Evolutionary conservation across 768 basidiomycete species (phyloP).

Genomic region (Tulasnella calospora): DNA sequence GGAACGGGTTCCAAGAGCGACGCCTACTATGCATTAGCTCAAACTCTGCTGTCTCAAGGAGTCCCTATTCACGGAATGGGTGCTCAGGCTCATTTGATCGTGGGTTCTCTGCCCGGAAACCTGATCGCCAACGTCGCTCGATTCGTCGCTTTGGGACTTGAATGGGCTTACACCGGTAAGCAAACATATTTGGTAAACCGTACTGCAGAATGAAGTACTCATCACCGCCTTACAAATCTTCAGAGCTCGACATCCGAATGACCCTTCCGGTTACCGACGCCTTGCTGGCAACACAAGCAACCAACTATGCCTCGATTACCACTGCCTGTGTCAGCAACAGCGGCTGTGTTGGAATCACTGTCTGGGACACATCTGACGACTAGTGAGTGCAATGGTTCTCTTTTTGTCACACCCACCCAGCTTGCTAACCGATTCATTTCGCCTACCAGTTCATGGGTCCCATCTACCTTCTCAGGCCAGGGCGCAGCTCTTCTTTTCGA

Average conservation of each 20-base stretch:
- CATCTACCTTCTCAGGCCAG: slow-evolving; percentile 36
- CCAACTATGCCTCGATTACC: slow-evolving; percentile 54
- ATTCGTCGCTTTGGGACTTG: slow-evolving; percentile 57
- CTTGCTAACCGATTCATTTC: slow-evolving; percentile 52
- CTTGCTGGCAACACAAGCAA: slow-evolving; percentile 50
- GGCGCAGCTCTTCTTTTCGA: slow-evolving; percentile 26
- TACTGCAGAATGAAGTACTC: not conserved
- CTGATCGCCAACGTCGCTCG: slow-evolving; percentile 48
- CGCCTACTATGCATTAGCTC: slow-evolving; percentile 53
- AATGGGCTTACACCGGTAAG: slow-evolving; percentile 54
- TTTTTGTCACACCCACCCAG: slow-evolving; percentile 43
- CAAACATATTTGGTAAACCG: not conserved
- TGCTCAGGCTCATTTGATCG: slow-evolving; percentile 37
- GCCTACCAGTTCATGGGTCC: slow-evolving; percentile 40
- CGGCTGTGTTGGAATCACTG: slow-evolving; percentile 30
- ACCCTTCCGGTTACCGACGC: slow-evolving; percentile 49
- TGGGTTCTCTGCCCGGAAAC: not conserved
- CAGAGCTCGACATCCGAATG: slow-evolving; percentile 61
- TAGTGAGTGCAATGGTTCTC: not conserved
- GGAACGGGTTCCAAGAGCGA: slow-evolving; percentile 48
- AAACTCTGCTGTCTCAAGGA: slow-evolving; percentile 44
- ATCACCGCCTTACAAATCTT: not conserved
- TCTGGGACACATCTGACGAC: slow-evolving; percentile 46
- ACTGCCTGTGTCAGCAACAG: slow-evolving; percentile 44
- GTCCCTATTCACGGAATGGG: slow-evolving; percentile 60